These are phyloP conservation scores for Stipa capillata DNA, from an alignment of 176 grass and related monocot genomes.

Conservation along the genomic window DNA sequence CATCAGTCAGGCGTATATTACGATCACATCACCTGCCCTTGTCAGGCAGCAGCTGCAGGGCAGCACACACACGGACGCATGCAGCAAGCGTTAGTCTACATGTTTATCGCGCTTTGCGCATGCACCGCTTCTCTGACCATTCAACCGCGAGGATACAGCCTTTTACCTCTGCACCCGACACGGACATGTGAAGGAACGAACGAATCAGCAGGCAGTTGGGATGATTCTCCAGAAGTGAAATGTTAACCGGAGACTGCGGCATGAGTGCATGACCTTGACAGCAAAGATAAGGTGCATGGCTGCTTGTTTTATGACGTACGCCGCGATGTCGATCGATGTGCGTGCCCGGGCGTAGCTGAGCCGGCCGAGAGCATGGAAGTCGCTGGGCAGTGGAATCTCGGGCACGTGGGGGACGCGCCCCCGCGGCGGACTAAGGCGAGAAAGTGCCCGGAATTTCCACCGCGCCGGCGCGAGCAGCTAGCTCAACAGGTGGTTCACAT, in stretches of 20 bases:
- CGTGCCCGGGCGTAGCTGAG: too few species aligned
- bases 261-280: not conserved
- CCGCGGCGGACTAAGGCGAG: constrained; percentile 8
- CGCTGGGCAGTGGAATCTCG: constrained; percentile 17
- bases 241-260: not conserved
- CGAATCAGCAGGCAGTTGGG: not conserved
- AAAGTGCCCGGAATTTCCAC: not conserved
- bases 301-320: too few species aligned
- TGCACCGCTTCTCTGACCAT: not conserved
- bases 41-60: too few species aligned
- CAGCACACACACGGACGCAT: too few species aligned
- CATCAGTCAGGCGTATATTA: not conserved
- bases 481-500: not conserved
- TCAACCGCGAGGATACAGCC: not conserved
- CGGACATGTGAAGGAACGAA: not conserved
- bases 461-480: not conserved
- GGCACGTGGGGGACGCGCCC: constrained; percentile 17
- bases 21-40: not conserved
- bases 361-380: too few species aligned
- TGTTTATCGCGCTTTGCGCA: not conserved
- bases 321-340: too few species aligned
- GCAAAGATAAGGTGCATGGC: not conserved
- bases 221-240: not conserved
- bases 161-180: not conserved
- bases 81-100: too few species aligned